A percentile compares a stretch with the other conserved stretches of the same genome.
Evolutionary conservation across 768 basidiomycete genomes (phyloP).

Genomic region (Podaxis sp.): DNA sequence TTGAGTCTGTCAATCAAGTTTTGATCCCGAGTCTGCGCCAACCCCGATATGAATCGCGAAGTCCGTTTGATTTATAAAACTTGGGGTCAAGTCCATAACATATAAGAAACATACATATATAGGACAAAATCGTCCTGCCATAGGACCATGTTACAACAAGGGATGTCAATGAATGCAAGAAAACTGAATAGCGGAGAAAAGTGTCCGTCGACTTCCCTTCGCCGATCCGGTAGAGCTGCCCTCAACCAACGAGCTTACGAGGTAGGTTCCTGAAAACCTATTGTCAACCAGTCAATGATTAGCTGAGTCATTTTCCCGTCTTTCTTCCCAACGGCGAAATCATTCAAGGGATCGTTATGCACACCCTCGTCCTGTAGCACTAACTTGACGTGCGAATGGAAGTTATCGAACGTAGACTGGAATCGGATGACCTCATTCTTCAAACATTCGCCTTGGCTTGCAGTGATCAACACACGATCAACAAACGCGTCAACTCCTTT

Average conservation of each 20-base stretch:
- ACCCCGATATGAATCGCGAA: too few relatives aligned
- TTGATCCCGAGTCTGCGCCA: too few relatives aligned
- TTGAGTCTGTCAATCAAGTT: too few relatives aligned
- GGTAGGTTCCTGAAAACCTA: slow-evolving; percentile 8
- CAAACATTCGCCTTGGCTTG: slow-evolving; percentile 33
- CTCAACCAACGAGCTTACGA: background rate
- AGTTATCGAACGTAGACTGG: slow-evolving; percentile 22
- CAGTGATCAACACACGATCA: slow-evolving; percentile 34
- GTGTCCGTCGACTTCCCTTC: too few relatives aligned
- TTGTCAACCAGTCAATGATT: slow-evolving; percentile 8
- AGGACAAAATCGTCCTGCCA: too few relatives aligned
- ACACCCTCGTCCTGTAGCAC: slow-evolving; percentile 23
- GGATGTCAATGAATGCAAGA: too few relatives aligned
- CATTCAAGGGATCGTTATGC: slow-evolving; percentile 14
- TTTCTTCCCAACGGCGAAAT: background rate
- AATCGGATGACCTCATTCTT: slow-evolving; percentile 31
- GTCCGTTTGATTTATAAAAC: too few relatives aligned
- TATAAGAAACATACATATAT: too few relatives aligned
- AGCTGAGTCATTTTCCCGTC: background rate
- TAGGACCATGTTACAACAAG: too few relatives aligned
- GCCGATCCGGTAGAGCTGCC: background rate
- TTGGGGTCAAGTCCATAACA: too few relatives aligned
- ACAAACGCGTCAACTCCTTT: slow-evolving; percentile 30
- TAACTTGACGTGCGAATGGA: slow-evolving; percentile 22
- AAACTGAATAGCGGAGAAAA: too few relatives aligned